A percentile compares a stretch with the other conserved stretches of the same genome.
phyloP scores from a whole-genome alignment of 805 yeast species.

The Brettanomyces bruxellensis region DNA sequence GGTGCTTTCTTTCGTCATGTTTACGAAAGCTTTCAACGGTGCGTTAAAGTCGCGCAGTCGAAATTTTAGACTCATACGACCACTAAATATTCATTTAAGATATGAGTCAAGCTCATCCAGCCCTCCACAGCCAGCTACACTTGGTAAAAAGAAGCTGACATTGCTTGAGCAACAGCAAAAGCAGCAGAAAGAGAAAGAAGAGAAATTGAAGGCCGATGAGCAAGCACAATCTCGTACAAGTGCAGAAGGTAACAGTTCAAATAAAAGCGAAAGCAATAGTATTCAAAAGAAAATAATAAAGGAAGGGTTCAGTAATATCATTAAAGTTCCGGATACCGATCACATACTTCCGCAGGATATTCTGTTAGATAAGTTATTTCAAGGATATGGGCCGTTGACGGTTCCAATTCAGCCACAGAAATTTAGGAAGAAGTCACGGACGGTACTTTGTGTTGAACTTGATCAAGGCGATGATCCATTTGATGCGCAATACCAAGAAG shows the following conservation, averaged over 20 bases:
- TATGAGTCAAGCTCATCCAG: slow-evolving; percentile 15
- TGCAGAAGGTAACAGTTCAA: background rate
- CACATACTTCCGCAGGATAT: slow-evolving; percentile 25
- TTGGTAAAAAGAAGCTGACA: slow-evolving; percentile 9
- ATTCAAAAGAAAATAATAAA: slow-evolving; percentile 7
- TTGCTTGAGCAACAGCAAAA: slow-evolving; percentile 4
- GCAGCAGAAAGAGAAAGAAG: slow-evolving; percentile 2
- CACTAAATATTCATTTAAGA: background rate
- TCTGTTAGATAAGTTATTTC: slow-evolving; percentile 25
- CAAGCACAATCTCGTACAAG: no score
- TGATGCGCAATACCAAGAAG: slow-evolving; percentile 17
- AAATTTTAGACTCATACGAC: no score
- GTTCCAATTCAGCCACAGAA: slow-evolving; percentile 21
- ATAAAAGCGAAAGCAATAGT: background rate
- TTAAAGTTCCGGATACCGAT: slow-evolving; percentile 26
- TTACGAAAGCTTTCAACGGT: no score
- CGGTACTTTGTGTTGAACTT: slow-evolving; percentile 25
- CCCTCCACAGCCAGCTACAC: slow-evolving; percentile 2
- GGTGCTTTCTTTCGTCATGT: background rate
- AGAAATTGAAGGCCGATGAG: background rate
- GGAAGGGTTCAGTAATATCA: slow-evolving; percentile 26
- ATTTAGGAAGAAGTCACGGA: slow-evolving; percentile 11
- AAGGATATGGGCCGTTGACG: slow-evolving; percentile 28
- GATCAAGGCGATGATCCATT: slow-evolving; percentile 16
- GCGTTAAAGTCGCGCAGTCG: no score